phyloP scores from a whole-genome alignment of 352 stramenopile species.

The Pythium aquatile region DNA sequence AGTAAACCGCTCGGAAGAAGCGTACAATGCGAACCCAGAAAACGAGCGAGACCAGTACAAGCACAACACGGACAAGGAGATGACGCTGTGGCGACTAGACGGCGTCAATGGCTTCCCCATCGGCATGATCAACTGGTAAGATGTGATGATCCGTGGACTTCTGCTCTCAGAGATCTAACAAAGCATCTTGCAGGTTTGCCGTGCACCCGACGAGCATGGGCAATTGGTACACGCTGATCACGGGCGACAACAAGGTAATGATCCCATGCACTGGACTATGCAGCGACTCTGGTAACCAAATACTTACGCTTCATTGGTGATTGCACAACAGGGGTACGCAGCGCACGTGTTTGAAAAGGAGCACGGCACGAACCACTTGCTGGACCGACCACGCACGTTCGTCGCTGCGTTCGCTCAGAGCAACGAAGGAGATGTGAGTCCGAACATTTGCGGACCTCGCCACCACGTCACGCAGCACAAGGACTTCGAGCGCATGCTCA shows the following conservation, averaged over 20 bases:
- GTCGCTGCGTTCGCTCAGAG: slow-evolving; percentile 92
- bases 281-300: too few species aligned
- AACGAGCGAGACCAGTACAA: slow-evolving; percentile 76
- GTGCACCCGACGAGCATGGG: slow-evolving; percentile 94
- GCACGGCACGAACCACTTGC: slow-evolving; percentile 71
- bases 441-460: slow-evolving; percentile 86
- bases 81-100: slow-evolving; percentile 89
- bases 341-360: slow-evolving; percentile 88
- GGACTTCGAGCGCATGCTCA: slow-evolving; percentile 81
- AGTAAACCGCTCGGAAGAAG: slow-evolving; percentile 89
- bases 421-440: slow-evolving; percentile 93
- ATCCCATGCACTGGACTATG: neutral
- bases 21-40: slow-evolving; percentile 87
- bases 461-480: slow-evolving; percentile 64
- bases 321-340: slow-evolving; percentile 60
- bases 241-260: slow-evolving; percentile 89
- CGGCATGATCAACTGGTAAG: slow-evolving; percentile 90
- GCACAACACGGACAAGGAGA: slow-evolving; percentile 91
- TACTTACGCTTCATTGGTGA: too few species aligned
- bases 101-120: slow-evolving; percentile 77
- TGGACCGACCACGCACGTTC: slow-evolving; percentile 84
- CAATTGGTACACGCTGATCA: slow-evolving; percentile 92
- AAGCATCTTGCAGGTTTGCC: slow-evolving; percentile 62
- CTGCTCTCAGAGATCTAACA: neutral
- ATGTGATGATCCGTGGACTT: neutral